Conservation (phyloP, 1,284 basidiomycete genomes). For the Bjerkandera adusta region DNA sequence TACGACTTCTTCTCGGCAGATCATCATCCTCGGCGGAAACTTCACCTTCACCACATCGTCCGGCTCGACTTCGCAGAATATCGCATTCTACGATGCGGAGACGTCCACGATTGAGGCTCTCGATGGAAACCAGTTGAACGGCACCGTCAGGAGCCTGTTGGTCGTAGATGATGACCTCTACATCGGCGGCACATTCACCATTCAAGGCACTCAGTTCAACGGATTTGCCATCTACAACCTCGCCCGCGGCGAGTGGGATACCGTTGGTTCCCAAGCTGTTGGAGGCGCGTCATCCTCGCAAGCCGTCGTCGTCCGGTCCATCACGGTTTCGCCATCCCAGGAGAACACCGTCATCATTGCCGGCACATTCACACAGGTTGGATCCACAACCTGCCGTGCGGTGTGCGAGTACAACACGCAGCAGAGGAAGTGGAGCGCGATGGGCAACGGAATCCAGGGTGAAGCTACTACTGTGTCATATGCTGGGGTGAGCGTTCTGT, state of each 20-base stretch:
- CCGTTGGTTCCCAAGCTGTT: constrained; percentile 54
- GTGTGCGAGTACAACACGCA: constrained; percentile 78
- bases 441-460: constrained; percentile 84
- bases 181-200: constrained; percentile 78
- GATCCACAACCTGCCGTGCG: constrained; percentile 71
- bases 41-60: constrained; percentile 62
- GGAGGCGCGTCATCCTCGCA: constrained; percentile 48
- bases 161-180: constrained; percentile 68
- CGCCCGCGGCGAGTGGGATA: constrained; percentile 54
- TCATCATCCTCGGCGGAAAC: constrained; percentile 88
- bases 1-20: constrained; percentile 56
- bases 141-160: constrained; percentile 71
- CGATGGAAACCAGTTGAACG: constrained; percentile 57
- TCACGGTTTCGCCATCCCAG: constrained; percentile 64
- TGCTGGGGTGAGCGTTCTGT: constrained; percentile 62
- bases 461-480: constrained; percentile 80
- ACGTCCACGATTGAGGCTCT: constrained; percentile 55
- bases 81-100: constrained; percentile 75
- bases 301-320: constrained; percentile 69
- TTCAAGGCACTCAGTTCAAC: constrained; percentile 51
- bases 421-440: constrained; percentile 73
- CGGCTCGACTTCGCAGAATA: constrained; percentile 46
- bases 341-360: constrained; percentile 75
- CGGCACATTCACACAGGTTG: constrained; percentile 83
- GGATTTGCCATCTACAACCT: constrained; percentile 82